Evolutionary conservation across 805 yeast genomes (phyloP).

Genomic region (Candida suzukii): DNA sequence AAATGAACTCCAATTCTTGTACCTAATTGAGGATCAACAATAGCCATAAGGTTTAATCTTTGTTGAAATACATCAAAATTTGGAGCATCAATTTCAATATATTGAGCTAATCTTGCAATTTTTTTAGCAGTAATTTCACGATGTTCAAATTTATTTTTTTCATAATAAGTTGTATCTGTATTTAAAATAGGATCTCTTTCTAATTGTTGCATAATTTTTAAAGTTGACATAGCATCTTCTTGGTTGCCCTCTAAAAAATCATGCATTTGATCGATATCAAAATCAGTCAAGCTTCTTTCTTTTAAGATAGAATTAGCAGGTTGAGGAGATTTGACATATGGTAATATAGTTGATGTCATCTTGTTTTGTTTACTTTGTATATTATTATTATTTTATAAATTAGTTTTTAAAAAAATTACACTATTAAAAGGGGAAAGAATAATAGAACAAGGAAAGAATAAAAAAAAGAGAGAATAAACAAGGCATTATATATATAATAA

Average conservation of each 20-base stretch:
- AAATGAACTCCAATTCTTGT: conserved; percentile 86
- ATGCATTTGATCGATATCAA: conserved; percentile 42
- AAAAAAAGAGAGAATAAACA: no score
- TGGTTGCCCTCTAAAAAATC: conserved; percentile 47
- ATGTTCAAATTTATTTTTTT: conserved; percentile 46
- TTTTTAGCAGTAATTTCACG: conserved; percentile 55
- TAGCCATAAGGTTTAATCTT: conserved; percentile 50
- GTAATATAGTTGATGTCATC: conserved; percentile 27
- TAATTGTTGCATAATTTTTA: conserved; percentile 46
- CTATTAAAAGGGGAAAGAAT: no score
- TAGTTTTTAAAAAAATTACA: no score
- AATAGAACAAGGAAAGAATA: no score
- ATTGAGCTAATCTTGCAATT: conserved; percentile 53
- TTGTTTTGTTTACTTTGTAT: background rate
- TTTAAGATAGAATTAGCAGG: conserved; percentile 30
- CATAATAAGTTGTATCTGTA: conserved; percentile 49
- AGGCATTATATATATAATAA: no score
- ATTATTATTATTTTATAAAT: background rate
- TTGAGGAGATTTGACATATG: conserved; percentile 22
- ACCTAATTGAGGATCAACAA: conserved; percentile 71
- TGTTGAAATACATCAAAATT: conserved; percentile 42
- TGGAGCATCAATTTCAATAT: conserved; percentile 41
- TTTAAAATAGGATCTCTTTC: conserved; percentile 62
- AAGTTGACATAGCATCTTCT: conserved; percentile 39
- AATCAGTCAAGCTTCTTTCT: conserved; percentile 38